These are phyloP conservation scores for Solanum habrochaites DNA, from an alignment of 257 asterid species.

Conservation along the genomic window DNA sequence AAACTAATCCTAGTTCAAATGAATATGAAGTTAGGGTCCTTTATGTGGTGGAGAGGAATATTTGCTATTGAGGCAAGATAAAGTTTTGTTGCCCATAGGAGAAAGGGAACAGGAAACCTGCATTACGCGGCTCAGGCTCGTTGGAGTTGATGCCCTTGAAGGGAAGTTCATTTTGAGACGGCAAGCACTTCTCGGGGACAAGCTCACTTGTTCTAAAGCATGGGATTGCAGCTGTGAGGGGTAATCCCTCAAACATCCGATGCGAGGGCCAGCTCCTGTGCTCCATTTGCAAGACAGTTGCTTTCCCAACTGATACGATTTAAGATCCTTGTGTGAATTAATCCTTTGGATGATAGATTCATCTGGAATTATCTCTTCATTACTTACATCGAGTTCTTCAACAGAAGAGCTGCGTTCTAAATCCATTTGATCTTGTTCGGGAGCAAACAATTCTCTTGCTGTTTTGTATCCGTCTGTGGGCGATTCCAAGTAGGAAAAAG, in stretches of 20 bases:
- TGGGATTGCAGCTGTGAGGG: constrained; percentile 68
- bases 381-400: constrained; percentile 8
- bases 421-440: neutral
- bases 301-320: constrained; percentile 57
- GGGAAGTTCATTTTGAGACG: constrained; percentile 26
- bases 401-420: neutral
- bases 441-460: constrained; percentile 14
- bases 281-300: constrained; percentile 81
- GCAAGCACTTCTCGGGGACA: constrained; percentile 52
- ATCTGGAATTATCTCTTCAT: constrained; percentile 34
- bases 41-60: constrained; percentile 21
- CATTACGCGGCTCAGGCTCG: constrained; percentile 7
- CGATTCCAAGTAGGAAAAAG: constrained; percentile 15
- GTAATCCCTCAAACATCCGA: constrained; percentile 72
- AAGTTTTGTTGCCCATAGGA: constrained; percentile 10
- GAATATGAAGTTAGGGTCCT: neutral
- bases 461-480: constrained; percentile 24
- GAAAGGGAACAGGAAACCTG: constrained; percentile 1
- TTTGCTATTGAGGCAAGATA: constrained; percentile 16
- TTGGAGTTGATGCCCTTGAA: constrained; percentile 32
- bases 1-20: neutral
- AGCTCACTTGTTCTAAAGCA: constrained; percentile 55
- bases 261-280: constrained; percentile 89
- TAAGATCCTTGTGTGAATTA: constrained; percentile 48
- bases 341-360: constrained; percentile 47